Conservation (phyloP, 1,284 basidiomycete species). For the Naganishia sp. region DNA sequence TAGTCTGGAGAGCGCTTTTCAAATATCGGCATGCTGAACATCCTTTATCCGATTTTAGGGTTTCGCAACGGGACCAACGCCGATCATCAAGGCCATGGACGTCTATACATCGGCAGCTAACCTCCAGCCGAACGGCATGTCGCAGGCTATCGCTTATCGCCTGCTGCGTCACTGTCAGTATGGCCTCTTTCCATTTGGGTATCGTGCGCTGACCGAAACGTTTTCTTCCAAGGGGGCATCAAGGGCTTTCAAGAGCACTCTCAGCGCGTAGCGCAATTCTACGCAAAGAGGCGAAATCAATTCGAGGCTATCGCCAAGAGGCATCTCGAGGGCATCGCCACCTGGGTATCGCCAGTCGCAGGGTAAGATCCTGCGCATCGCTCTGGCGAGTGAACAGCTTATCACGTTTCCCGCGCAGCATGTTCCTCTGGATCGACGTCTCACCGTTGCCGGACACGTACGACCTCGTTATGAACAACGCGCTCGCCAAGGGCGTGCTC, state of each 20-base stretch:
- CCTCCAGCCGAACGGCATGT: constrained; percentile 74
- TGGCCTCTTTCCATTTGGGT: neutral
- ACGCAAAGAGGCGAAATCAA: constrained; percentile 68
- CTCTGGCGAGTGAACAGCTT: constrained; percentile 42
- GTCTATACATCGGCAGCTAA: constrained; percentile 64
- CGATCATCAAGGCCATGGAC: constrained; percentile 73
- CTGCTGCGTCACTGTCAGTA: constrained; percentile 67
- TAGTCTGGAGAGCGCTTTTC: constrained; percentile 20
- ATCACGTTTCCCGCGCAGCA: constrained; percentile 63
- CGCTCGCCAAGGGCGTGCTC: constrained; percentile 77
- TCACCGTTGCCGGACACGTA: constrained; percentile 64
- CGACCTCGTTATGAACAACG: constrained; percentile 73
- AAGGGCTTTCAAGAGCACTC: constrained; percentile 76
- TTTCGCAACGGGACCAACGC: constrained; percentile 75
- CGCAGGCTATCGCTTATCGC: constrained; percentile 71
- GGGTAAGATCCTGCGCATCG: constrained; percentile 54
- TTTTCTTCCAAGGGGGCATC: constrained; percentile 59
- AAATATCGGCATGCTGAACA: neutral
- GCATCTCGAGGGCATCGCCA: constrained; percentile 72
- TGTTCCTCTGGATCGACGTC: constrained; percentile 78
- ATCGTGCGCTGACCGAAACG: neutral
- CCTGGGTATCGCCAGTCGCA: constrained; percentile 81
- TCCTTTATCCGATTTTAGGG: constrained; percentile 58
- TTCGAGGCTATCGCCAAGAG: constrained; percentile 76
- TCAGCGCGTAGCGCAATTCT: constrained; percentile 71